Evolutionary conservation across 2,329 filamentous ascomycete genomes (phyloP), one percentile per base, ranked within the genome.

Genomic region (Paracorniculantispora psalliotae): DNA sequence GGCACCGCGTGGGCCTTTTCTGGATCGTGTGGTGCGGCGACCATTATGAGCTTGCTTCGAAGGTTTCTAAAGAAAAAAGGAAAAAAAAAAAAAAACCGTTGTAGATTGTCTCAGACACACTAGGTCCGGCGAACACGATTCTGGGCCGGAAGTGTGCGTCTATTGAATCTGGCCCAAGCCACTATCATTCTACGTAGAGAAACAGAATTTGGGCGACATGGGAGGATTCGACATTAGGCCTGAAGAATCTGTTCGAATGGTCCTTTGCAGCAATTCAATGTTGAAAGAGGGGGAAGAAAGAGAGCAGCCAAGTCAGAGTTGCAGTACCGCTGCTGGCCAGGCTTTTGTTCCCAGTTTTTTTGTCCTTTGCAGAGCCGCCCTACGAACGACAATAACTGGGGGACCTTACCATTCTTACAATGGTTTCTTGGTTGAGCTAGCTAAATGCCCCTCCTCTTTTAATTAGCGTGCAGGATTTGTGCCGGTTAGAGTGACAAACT

Each of bases 1-100:
- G 56, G 48, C 26, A 30, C 39, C 26, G 39, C 21, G 21, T 47
- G 19, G n/a, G 35, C 55, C 39, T 52, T 59, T 52, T 59, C 56
- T 12, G 48, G 47, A 47, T 59, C 56, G 39, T 47, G 43, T n/a
- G 30, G 48, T 10, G 39, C 19, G 54, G 44, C 30, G 52, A n/a
- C 21, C 56, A 59, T 59, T 28, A 21, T 33, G 1, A 12, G n/a
- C n/a, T n/a, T n/a, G n/a, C n/a, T 33, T 5, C 33, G 17, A 37
- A 37, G n/a, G 15, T 3, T 5, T 23, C 4, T 25, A 17, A 17
- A 26, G 9, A 43, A 7, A 21, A 9, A n/a, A 26, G n/a, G 5
- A 25, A 6, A 1, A 8, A 33, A 44, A 25, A 5, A 39, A 55
- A 21, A 30, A 35, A 1, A 17, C 35, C 47, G 46, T 33, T 43